A percentile compares a stretch with the other conserved stretches of the same genome.
Conservation (phyloP, 1,284 basidiomycete genomes). For the Abortiporus biennis region DNA sequence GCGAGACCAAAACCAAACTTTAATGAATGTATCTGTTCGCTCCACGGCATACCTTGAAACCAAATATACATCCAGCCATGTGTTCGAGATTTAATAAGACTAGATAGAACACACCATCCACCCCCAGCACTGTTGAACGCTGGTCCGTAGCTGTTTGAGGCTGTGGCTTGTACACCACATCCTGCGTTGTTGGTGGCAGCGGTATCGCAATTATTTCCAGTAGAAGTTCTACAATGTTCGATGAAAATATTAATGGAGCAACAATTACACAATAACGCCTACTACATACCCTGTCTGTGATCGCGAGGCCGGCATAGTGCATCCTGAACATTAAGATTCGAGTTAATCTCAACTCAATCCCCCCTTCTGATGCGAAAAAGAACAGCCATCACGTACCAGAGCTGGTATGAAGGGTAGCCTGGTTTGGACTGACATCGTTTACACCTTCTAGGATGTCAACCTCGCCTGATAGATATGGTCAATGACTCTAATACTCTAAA, state of each 20-base stretch:
- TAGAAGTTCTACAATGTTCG: slow-evolving; percentile 13
- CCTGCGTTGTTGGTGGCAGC: slow-evolving; percentile 51
- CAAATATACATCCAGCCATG: neutral
- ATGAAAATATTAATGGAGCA: too few species aligned
- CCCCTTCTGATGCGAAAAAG: neutral
- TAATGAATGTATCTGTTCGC: slow-evolving; percentile 40
- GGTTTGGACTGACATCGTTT: slow-evolving; percentile 50
- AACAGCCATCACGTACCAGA: slow-evolving; percentile 26
- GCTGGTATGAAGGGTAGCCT: slow-evolving; percentile 59
- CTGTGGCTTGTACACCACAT: slow-evolving; percentile 47
- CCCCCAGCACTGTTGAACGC: slow-evolving; percentile 52
- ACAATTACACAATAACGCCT: neutral
- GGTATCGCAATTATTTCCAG: slow-evolving; percentile 41
- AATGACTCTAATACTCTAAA: neutral
- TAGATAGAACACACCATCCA: slow-evolving; percentile 34
- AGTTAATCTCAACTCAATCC: too few species aligned
- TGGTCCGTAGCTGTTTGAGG: slow-evolving; percentile 41
- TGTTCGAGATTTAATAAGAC: too few species aligned
- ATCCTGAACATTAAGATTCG: slow-evolving; percentile 31
- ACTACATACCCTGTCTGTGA: slow-evolving; percentile 43
- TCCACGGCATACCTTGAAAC: slow-evolving; percentile 34
- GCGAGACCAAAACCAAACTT: slow-evolving; percentile 57
- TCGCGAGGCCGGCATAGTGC: slow-evolving; percentile 50
- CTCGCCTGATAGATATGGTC: slow-evolving; percentile 36
- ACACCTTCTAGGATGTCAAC: slow-evolving; percentile 69